Percentiles rank a stretch among this genome's conserved stretches.
These are phyloP conservation scores for Aspergillus tanneri DNA, from an alignment of 2,329 filamentous ascomycete genomes.

Conservation along the genomic window DNA sequence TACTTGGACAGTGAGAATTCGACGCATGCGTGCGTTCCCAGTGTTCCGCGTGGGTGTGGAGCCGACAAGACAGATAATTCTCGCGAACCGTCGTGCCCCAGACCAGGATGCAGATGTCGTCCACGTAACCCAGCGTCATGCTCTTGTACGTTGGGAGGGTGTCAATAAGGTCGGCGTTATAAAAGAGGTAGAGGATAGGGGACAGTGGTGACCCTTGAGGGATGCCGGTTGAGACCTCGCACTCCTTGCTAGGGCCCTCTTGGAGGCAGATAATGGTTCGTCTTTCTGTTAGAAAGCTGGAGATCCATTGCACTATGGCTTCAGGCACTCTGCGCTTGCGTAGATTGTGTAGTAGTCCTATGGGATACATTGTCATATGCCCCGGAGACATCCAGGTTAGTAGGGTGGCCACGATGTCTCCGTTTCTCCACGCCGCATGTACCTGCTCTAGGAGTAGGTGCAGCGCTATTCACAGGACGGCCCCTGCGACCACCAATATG, in stretches of 20 bases:
- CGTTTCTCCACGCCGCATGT: conserved; percentile 1
- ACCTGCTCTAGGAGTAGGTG: conserved; percentile 4
- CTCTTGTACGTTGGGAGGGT: not conserved
- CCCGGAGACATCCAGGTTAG: conserved; percentile 5
- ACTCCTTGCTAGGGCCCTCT: not conserved
- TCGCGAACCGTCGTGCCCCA: too few relatives aligned
- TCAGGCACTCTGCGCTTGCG: conserved; percentile 14
- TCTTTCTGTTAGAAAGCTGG: conserved; percentile 13
- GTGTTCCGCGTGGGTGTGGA: too few relatives aligned
- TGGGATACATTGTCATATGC: conserved; percentile 19
- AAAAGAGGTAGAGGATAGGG: conserved; percentile 29
- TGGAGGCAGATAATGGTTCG: conserved; percentile 1
- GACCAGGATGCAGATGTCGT: too few relatives aligned
- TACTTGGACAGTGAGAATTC: too few relatives aligned
- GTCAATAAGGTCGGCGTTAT: conserved; percentile 20
- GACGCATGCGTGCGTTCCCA: too few relatives aligned
- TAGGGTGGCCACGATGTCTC: not conserved
- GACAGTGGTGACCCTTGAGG: conserved; percentile 19
- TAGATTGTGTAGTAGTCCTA: conserved; percentile 18
- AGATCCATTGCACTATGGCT: conserved; percentile 22
- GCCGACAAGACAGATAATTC: too few relatives aligned
- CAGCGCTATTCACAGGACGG: conserved; percentile 1
- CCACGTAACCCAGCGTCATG: too few relatives aligned
- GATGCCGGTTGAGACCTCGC: not conserved
- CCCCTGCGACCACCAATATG: conserved; percentile 4